Percentiles rank a stretch among this genome's conserved stretches.
phyloP scores from a whole-genome alignment of 2,329 filamentous ascomycete species.

The Botryotinia narcissicola region DNA sequence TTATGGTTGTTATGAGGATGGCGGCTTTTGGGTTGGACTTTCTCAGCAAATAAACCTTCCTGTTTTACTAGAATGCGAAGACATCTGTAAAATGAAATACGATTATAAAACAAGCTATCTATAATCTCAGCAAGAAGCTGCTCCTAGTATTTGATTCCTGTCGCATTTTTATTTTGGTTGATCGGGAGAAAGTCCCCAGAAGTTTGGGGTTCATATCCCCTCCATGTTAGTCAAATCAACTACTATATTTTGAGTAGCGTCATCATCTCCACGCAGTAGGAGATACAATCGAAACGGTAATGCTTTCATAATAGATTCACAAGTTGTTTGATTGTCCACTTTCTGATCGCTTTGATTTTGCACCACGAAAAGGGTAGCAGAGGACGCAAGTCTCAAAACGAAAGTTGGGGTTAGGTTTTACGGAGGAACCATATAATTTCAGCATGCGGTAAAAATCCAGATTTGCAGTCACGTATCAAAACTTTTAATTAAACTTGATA shows the following conservation, averaged over 20 bases:
- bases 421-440: not conserved
- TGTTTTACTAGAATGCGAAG: constrained; percentile 36
- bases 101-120: constrained; percentile 1
- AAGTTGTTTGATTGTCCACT: not conserved
- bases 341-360: not conserved
- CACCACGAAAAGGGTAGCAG: not conserved
- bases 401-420: not conserved
- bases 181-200: not conserved
- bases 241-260: not conserved
- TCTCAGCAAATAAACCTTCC: constrained; percentile 24
- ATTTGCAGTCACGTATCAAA: not conserved
- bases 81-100: constrained; percentile 32
- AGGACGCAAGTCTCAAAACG: not conserved
- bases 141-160: not conserved
- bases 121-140: not conserved
- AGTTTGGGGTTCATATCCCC: not conserved
- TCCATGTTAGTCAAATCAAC: not conserved
- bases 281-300: not conserved
- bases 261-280: not conserved
- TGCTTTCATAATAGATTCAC: not conserved
- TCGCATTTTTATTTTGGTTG: not conserved
- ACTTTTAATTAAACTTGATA: not conserved
- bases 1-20: constrained; percentile 11
- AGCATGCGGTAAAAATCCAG: not conserved
- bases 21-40: constrained; percentile 19